These are phyloP conservation scores for Phytopythium ostracodes DNA, from an alignment of 352 stramenopile genomes.

Conservation along the genomic window DNA sequence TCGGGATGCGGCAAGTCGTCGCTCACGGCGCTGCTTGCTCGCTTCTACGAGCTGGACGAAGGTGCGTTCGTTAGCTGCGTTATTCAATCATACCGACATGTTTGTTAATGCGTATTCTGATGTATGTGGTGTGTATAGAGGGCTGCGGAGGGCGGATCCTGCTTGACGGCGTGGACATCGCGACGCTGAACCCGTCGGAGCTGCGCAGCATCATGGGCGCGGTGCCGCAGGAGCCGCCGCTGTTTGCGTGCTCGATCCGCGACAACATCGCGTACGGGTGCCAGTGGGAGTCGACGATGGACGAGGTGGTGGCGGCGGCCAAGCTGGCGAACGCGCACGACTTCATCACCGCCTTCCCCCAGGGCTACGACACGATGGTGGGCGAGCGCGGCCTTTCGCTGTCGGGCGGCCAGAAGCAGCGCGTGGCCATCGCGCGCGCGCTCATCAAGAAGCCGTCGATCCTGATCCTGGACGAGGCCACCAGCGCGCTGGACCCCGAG, in stretches of 20 bases:
- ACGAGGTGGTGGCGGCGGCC: conserved; percentile 55
- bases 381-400: conserved; percentile 67
- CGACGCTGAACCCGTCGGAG: conserved; percentile 41
- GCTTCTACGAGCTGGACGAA: conserved; percentile 70
- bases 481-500: conserved; percentile 67
- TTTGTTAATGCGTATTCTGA: no score
- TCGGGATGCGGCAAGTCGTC: conserved; percentile 76
- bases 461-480: conserved; percentile 77
- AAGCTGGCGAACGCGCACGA: conserved; percentile 75
- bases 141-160: conserved; percentile 45
- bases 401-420: conserved; percentile 77
- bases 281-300: conserved; percentile 38
- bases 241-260: conserved; percentile 72
- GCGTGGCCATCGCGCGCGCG: conserved; percentile 71
- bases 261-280: conserved; percentile 79
- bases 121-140: no score
- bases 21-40: conserved; percentile 59
- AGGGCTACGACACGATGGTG: conserved; percentile 77
- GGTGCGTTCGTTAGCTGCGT: no score
- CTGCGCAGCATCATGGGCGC: conserved; percentile 61
- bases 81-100: no score
- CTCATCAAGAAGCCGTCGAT: conserved; percentile 76
- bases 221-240: conserved; percentile 64
- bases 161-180: conserved; percentile 59
- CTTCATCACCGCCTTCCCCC: conserved; percentile 71